A percentile compares a stretch with the other conserved stretches of the same genome.
phyloP scores from a whole-genome alignment of 441 rosid genomes.

The Jatropha podagrica region DNA sequence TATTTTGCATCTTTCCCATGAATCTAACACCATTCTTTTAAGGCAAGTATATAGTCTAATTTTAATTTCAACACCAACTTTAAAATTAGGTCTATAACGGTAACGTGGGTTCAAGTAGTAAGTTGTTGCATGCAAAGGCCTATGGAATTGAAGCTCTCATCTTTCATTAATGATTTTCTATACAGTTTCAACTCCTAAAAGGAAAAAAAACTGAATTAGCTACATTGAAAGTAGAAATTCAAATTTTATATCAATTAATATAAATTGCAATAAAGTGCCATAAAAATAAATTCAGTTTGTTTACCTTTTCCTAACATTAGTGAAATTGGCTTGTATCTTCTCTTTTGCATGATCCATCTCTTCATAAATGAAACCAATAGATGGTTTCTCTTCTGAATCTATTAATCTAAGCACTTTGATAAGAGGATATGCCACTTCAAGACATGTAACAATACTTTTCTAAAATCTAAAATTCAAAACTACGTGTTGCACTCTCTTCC shows the following conservation, averaged over 20 bases:
- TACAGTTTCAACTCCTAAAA: background rate
- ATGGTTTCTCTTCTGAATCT: background rate
- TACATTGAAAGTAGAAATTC: too few relatives aligned
- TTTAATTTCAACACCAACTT: too few relatives aligned
- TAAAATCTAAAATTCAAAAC: background rate
- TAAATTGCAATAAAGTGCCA: too few relatives aligned
- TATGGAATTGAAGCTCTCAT: background rate
- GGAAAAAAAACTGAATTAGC: background rate
- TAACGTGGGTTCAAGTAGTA: slow-evolving; percentile 1
- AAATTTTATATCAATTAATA: too few relatives aligned
- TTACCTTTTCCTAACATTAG: background rate
- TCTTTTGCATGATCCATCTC: background rate
- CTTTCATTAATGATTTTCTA: too few relatives aligned
- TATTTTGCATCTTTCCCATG: too few relatives aligned
- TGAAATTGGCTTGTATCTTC: background rate
- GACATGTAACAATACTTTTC: background rate
- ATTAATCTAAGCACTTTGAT: background rate
- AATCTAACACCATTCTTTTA: too few relatives aligned
- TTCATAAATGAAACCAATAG: slow-evolving; percentile 5
- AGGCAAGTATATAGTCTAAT: too few relatives aligned
- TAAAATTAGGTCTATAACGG: background rate
- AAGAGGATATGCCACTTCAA: background rate
- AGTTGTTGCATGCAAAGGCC: background rate
- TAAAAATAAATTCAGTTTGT: too few relatives aligned
- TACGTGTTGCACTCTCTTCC: too few relatives aligned